A percentile compares a stretch with the other conserved stretches of the same genome.
These are phyloP conservation scores for Kokia cookei DNA, from an alignment of 441 rosid species.

Conservation along the genomic window DNA sequence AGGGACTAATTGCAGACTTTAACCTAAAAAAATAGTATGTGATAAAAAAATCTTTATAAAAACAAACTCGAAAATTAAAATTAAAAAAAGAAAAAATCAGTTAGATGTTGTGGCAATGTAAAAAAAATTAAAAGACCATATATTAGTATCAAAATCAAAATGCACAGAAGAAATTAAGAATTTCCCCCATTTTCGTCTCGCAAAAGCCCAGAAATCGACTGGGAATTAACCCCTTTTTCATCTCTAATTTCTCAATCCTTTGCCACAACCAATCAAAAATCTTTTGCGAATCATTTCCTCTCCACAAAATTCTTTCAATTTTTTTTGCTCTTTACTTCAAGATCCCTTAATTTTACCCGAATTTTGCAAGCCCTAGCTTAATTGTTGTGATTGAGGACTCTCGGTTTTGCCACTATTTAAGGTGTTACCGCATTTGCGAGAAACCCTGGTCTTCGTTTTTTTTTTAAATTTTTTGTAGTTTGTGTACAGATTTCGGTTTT, in stretches of 20 bases:
- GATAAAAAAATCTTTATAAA: too few relatives aligned
- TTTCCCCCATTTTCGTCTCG: constrained; percentile 1
- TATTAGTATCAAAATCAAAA: too few relatives aligned
- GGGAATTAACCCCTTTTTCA: not conserved
- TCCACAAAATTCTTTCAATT: constrained; percentile 1
- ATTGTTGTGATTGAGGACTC: not conserved
- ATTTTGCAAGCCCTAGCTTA: constrained; percentile 21
- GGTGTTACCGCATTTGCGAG: constrained; percentile 8
- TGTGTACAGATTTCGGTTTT: not conserved
- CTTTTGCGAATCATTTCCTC: not conserved
- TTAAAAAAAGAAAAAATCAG: too few relatives aligned
- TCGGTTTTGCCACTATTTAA: constrained; percentile 11
- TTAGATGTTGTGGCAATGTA: too few relatives aligned
- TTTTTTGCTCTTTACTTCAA: not conserved
- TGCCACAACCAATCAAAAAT: too few relatives aligned
- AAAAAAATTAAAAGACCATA: too few relatives aligned
- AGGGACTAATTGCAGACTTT: too few relatives aligned
- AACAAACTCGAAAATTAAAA: too few relatives aligned
- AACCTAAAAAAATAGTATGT: too few relatives aligned
- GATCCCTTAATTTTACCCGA: constrained; percentile 21
- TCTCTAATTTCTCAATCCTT: too few relatives aligned
- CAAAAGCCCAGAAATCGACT: not conserved
- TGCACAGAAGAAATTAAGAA: too few relatives aligned
- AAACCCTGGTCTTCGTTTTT: constrained; percentile 13
- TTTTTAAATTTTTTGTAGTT: not conserved